Percentiles rank a stretch among this genome's conserved stretches.
Evolutionary conservation across 371 early-diverging fungal genomes (phyloP).

Genomic region (Catenaria anguillulae): DNA sequence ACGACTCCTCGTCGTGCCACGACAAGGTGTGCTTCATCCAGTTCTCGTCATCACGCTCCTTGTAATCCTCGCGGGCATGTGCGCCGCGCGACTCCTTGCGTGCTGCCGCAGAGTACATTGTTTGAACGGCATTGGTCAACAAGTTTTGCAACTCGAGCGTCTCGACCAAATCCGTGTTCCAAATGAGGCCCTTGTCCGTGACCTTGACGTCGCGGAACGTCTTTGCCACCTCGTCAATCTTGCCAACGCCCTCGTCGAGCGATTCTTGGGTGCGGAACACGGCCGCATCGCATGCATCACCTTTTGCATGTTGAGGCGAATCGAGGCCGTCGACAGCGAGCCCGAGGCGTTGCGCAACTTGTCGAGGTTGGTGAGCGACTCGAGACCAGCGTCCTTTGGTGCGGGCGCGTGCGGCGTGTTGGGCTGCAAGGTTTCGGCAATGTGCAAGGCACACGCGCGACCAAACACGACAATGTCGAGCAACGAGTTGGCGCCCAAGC

Average conservation of each 20-base stretch:
- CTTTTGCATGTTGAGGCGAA: constrained; percentile 92
- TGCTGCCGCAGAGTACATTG: constrained; percentile 87
- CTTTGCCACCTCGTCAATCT: constrained; percentile 71
- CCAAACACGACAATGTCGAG: constrained; percentile 46
- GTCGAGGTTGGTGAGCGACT: constrained; percentile 83
- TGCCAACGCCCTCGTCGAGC: constrained; percentile 68
- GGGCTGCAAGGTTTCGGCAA: constrained; percentile 73
- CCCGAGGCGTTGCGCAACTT: constrained; percentile 74
- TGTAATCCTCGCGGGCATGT: constrained; percentile 90
- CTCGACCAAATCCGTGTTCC: constrained; percentile 94
- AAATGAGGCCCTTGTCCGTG: constrained; percentile 86
- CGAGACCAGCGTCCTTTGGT: constrained; percentile 66
- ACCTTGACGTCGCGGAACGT: constrained; percentile 71
- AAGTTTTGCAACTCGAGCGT: constrained; percentile 93
- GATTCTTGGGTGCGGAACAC: constrained; percentile 89
- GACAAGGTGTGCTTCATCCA: constrained; percentile 98
- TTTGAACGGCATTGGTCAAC: constrained; percentile 89
- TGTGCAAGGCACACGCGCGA: constrained; percentile 84
- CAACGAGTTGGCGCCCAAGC: constrained; percentile 43
- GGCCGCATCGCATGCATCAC: constrained; percentile 94
- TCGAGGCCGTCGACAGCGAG: constrained; percentile 59
- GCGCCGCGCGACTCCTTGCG: constrained; percentile 97
- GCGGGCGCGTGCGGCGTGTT: constrained; percentile 69
- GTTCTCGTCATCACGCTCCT: constrained; percentile 73
- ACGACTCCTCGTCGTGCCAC: constrained; percentile 70